phyloP scores from a whole-genome alignment of 371 early-diverging fungal genomes.

The Mortierella sp. region DNA sequence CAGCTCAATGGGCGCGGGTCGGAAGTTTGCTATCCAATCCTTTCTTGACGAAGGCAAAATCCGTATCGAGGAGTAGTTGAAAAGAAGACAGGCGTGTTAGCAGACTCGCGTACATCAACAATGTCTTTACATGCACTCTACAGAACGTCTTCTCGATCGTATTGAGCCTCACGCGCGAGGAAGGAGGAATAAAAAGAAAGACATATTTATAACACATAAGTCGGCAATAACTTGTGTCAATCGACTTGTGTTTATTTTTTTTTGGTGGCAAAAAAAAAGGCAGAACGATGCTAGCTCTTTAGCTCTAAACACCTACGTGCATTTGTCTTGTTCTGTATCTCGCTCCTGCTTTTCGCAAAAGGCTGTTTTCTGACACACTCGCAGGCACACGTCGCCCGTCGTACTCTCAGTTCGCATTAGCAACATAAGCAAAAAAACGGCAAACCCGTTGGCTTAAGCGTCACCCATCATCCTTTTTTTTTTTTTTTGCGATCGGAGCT shows the following conservation, averaged over 20 bases:
- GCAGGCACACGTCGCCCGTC: background rate
- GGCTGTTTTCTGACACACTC: background rate
- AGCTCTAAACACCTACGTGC: too few species aligned
- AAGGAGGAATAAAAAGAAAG: background rate
- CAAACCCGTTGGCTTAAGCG: background rate
- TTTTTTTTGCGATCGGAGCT: background rate
- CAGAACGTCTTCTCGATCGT: too few species aligned
- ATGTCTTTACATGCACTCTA: too few species aligned
- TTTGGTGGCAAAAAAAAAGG: background rate
- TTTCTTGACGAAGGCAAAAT: constrained; percentile 55
- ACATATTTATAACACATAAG: background rate
- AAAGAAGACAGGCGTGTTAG: background rate
- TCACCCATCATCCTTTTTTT: background rate
- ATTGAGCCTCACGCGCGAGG: background rate
- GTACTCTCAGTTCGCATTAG: background rate
- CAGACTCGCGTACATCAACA: too few species aligned
- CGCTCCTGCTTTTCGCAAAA: background rate
- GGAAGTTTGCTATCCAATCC: constrained; percentile 54
- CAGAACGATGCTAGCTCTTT: background rate
- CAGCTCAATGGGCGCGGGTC: constrained; percentile 31
- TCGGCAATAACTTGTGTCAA: background rate
- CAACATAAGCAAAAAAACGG: background rate
- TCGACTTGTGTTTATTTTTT: background rate
- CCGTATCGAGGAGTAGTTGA: constrained; percentile 5
- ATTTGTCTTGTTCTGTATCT: background rate